Conservation (phyloP, 2,329 filamentous ascomycete species). For the Apiospora phragmitis region DNA sequence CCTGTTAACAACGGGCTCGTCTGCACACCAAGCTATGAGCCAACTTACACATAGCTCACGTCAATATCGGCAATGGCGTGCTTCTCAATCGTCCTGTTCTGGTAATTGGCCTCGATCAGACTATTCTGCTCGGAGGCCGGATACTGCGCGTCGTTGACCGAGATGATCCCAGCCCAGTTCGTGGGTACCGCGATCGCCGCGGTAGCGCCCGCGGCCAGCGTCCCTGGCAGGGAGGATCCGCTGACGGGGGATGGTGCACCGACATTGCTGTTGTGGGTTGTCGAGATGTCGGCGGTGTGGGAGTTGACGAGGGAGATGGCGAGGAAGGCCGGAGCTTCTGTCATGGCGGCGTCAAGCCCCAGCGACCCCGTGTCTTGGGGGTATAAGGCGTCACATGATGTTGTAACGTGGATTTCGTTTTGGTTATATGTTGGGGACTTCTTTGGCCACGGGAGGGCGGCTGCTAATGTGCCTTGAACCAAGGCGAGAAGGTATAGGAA, state of each 20-base stretch:
- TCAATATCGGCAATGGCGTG: neutral
- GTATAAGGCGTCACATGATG: neutral
- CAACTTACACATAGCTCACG: conserved; percentile 3
- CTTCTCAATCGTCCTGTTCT: neutral
- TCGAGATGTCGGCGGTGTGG: neutral
- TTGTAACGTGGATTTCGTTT: neutral
- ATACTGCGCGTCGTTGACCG: neutral
- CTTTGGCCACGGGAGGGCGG: neutral
- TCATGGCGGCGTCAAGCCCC: neutral
- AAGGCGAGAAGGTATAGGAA: neutral
- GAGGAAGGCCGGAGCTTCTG: neutral
- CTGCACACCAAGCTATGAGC: neutral
- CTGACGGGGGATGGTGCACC: neutral
- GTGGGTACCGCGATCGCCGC: conserved; percentile 1
- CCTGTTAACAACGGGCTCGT: neutral
- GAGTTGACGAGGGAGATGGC: conserved; percentile 8
- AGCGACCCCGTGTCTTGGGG: too few species aligned
- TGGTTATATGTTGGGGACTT: neutral
- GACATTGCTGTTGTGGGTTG: conserved; percentile 4
- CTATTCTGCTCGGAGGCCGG: neutral
- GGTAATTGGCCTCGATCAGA: conserved; percentile 1
- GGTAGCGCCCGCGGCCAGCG: neutral
- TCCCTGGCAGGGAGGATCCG: neutral
- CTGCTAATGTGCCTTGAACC: neutral
- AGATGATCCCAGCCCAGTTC: neutral